Percentiles rank a stretch among this genome's conserved stretches.
Conservation (phyloP, 2,329 filamentous ascomycete genomes). For the Exophiala sp. region DNA sequence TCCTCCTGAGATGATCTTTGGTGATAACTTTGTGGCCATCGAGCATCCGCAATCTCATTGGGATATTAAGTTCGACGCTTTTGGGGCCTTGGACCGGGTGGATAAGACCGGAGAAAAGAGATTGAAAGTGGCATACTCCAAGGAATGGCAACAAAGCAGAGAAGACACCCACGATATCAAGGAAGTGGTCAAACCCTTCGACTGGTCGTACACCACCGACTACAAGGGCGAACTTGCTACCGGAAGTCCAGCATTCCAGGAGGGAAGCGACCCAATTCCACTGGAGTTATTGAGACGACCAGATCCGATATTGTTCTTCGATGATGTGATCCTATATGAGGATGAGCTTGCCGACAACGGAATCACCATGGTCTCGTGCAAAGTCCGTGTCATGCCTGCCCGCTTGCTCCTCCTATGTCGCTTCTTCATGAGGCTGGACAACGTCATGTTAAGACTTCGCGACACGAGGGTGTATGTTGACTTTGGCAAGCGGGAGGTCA, state of each 20-base stretch:
- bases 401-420: conserved; percentile 79
- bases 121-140: conserved; percentile 90
- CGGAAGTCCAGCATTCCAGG: conserved; percentile 35
- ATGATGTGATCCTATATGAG: conserved; percentile 94
- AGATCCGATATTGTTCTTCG: conserved; percentile 94
- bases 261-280: conserved; percentile 62
- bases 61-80: conserved; percentile 76
- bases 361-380: conserved; percentile 83
- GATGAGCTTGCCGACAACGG: conserved; percentile 98
- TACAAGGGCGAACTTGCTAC: conserved; percentile 68
- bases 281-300: conserved; percentile 80
- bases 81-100: conserved; percentile 81
- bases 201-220: conserved; percentile 94
- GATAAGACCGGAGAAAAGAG: conserved; percentile 91
- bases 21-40: conserved; percentile 81
- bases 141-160: conserved; percentile 75
- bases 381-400: conserved; percentile 87
- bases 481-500: conserved; percentile 72
- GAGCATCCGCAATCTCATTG: conserved; percentile 72
- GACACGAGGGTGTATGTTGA: conserved; percentile 93
- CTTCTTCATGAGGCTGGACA: conserved; percentile 90
- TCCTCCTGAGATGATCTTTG: conserved; percentile 98
- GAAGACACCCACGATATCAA: conserved; percentile 81
- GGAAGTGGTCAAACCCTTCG: conserved; percentile 91
- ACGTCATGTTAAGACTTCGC: conserved; percentile 79